Conservation (phyloP, 2,329 filamentous ascomycete species). For the Paecilomyces variotii region DNA sequence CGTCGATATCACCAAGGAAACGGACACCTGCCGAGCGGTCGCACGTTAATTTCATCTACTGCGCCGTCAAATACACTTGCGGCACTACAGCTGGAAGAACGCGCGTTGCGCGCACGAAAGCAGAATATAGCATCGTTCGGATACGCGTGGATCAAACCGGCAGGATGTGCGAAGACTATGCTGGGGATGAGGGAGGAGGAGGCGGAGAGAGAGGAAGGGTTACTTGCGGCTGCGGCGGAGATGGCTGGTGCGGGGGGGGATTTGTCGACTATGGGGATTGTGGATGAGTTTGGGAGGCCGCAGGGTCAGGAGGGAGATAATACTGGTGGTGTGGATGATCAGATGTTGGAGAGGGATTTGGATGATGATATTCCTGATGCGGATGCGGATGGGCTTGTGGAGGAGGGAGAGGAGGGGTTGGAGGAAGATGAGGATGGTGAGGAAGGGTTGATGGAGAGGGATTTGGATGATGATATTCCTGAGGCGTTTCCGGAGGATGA, state of each 20-base stretch:
- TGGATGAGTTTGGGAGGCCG: slow-evolving; percentile 57
- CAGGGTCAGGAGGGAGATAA: slow-evolving; percentile 30
- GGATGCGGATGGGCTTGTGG: slow-evolving; percentile 29
- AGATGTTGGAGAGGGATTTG: slow-evolving; percentile 34
- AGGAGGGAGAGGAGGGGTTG: slow-evolving; percentile 39
- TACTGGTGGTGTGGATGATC: slow-evolving; percentile 32
- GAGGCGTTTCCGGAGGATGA: slow-evolving; percentile 46
- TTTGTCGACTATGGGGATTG: slow-evolving; percentile 59
- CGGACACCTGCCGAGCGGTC: slow-evolving; percentile 17
- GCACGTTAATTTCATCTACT: slow-evolving; percentile 34
- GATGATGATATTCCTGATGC: slow-evolving; percentile 40
- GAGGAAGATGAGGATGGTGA: slow-evolving; percentile 50
- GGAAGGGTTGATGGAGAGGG: slow-evolving; percentile 44
- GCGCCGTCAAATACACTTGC: slow-evolving; percentile 57
- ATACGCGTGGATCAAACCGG: slow-evolving; percentile 81
- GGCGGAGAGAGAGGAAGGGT: slow-evolving; percentile 78
- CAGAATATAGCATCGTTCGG: slow-evolving; percentile 80
- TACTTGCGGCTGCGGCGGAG: slow-evolving; percentile 65
- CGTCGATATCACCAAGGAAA: slow-evolving; percentile 19
- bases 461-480: slow-evolving; percentile 67
- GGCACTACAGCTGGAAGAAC: slow-evolving; percentile 67
- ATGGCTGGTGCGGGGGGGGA: slow-evolving; percentile 60
- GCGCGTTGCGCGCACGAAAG: slow-evolving; percentile 66
- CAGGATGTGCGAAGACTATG: slow-evolving; percentile 79
- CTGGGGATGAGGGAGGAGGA: slow-evolving; percentile 85